These are phyloP conservation scores for Leishmania tarentolae DNA, from an alignment of 208 protist species.

Conservation along the genomic window DNA sequence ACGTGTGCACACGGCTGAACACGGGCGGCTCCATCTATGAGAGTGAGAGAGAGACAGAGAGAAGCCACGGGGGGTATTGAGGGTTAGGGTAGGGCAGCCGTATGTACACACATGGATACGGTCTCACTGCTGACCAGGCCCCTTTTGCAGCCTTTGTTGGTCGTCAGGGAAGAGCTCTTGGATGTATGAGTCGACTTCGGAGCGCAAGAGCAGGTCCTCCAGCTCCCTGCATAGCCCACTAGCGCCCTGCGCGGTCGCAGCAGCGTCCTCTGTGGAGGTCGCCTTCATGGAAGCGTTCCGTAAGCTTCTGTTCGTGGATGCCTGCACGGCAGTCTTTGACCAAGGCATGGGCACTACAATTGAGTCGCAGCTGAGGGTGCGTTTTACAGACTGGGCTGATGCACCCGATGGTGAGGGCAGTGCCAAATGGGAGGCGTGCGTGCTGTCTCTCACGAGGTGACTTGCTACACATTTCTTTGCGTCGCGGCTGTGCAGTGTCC, in stretches of 20 bases:
- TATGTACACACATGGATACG: neutral
- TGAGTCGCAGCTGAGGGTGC: neutral
- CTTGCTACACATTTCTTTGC: neutral
- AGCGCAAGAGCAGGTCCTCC: constrained; percentile 2
- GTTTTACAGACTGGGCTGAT: neutral
- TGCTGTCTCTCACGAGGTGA: neutral
- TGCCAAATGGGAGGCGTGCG: neutral
- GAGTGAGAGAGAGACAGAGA: neutral
- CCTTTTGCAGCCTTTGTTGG: neutral
- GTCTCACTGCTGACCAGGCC: neutral
- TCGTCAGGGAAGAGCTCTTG: constrained; percentile 26
- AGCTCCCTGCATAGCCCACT: neutral
- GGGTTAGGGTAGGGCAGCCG: neutral
- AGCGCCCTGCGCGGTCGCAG: neutral
- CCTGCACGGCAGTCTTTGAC: neutral
- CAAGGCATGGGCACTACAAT: constrained; percentile 3
- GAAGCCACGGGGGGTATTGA: neutral
- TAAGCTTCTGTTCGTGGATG: neutral
- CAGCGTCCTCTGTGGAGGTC: neutral
- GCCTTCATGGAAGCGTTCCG: neutral
- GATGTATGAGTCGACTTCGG: constrained; percentile 21
- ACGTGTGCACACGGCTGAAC: too few relatives aligned
- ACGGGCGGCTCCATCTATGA: too few relatives aligned
- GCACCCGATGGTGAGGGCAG: neutral
- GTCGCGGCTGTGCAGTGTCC: neutral